phyloP scores from a whole-genome alignment of 2,329 filamentous ascomycete genomes.

The Lachnellula willkommii region DNA sequence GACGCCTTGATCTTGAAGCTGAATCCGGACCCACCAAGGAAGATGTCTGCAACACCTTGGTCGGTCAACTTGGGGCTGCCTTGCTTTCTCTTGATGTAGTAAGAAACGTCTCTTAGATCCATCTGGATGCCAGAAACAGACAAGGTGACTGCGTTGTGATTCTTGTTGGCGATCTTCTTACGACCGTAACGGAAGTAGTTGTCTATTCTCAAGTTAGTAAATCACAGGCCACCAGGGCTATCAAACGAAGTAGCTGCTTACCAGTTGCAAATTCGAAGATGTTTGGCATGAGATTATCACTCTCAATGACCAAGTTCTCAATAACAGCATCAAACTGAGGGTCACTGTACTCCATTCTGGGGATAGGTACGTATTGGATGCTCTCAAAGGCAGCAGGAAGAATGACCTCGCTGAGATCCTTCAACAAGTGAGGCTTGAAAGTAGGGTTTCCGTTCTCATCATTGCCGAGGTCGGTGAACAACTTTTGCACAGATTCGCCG shows the following conservation, averaged over 20 bases:
- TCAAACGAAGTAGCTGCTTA: slow-evolving; percentile 6
- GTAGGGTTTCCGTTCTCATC: slow-evolving; percentile 75
- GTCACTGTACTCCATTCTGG: slow-evolving; percentile 89
- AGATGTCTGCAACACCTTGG: slow-evolving; percentile 80
- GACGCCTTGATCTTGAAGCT: slow-evolving; percentile 88
- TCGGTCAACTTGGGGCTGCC: slow-evolving; percentile 88
- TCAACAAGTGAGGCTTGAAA: slow-evolving; percentile 91
- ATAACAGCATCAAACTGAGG: slow-evolving; percentile 78
- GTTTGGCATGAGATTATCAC: slow-evolving; percentile 95
- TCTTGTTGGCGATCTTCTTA: slow-evolving; percentile 76
- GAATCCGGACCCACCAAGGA: slow-evolving; percentile 81
- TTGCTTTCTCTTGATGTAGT: slow-evolving; percentile 91
- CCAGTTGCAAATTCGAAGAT: slow-evolving; percentile 76
- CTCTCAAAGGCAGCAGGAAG: slow-evolving; percentile 77
- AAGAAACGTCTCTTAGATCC: slow-evolving; percentile 85
- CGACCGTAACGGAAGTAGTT: slow-evolving; percentile 95
- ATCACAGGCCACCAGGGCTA: neutral
- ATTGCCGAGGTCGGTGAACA: slow-evolving; percentile 86
- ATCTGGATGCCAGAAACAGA: slow-evolving; percentile 87
- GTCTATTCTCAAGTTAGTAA: slow-evolving; percentile 37
- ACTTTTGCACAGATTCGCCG: slow-evolving; percentile 66
- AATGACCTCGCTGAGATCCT: slow-evolving; percentile 83
- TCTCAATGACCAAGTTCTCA: slow-evolving; percentile 92
- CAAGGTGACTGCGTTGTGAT: slow-evolving; percentile 74
- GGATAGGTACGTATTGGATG: slow-evolving; percentile 84